Conservation (phyloP, 2,329 filamentous ascomycete species). For the Chaetomiaceae sp. region DNA sequence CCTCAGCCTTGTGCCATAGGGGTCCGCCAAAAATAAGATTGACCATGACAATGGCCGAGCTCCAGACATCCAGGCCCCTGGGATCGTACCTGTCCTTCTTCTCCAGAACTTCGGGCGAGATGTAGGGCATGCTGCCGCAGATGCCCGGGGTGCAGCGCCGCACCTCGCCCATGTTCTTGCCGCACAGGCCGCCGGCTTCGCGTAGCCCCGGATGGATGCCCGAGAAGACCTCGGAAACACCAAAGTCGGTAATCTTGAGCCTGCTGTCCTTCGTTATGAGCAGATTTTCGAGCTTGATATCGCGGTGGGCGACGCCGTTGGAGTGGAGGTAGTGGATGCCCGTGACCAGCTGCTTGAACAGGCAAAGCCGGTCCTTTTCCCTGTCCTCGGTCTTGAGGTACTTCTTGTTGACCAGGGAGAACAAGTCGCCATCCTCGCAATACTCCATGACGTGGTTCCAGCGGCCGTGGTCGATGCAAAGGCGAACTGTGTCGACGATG, state of each 20-base stretch:
- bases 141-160: constrained; percentile 73
- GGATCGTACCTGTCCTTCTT: constrained; percentile 66
- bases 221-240: constrained; percentile 79
- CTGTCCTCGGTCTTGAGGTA: constrained; percentile 63
- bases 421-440: constrained; percentile 77
- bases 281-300: constrained; percentile 86
- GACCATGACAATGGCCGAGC: constrained; percentile 76
- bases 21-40: constrained; percentile 67
- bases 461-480: constrained; percentile 68
- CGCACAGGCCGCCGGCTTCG: constrained; percentile 67
- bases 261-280: constrained; percentile 74
- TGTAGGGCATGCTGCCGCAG: constrained; percentile 81
- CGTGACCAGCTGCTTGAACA: constrained; percentile 85
- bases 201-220: constrained; percentile 76
- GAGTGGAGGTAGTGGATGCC: constrained; percentile 77
- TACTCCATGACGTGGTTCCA: constrained; percentile 96
- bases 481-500: constrained; percentile 72
- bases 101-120: constrained; percentile 75
- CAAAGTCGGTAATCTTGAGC: constrained; percentile 89
- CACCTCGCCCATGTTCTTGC: constrained; percentile 64
- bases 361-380: constrained; percentile 66
- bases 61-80: constrained; percentile 79
- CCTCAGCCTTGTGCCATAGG: constrained; percentile 68
- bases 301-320: constrained; percentile 82
- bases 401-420: constrained; percentile 65